phyloP scores from a whole-genome alignment of 768 basidiomycete species.

The Agaricus sinodeliciosus region DNA sequence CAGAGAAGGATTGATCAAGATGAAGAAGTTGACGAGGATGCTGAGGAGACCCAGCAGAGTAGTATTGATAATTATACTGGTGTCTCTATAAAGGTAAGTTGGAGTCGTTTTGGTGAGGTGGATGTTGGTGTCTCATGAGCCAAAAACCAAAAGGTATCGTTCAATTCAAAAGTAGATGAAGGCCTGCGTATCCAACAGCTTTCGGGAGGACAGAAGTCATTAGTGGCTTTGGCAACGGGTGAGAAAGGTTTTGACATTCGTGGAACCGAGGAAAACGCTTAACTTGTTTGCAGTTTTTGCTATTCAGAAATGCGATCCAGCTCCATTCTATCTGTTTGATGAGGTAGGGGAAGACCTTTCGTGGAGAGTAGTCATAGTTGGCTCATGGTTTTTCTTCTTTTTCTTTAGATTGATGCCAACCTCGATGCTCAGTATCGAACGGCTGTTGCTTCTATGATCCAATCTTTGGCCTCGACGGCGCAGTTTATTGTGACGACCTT shows the following conservation, averaged over 20 bases:
- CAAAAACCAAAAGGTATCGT: slow-evolving; percentile 64
- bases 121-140: neutral
- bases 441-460: slow-evolving; percentile 95
- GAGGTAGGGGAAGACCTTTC: slow-evolving; percentile 42
- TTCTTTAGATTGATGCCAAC: slow-evolving; percentile 84
- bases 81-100: slow-evolving; percentile 80
- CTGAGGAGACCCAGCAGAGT: slow-evolving; percentile 65
- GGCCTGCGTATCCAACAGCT: slow-evolving; percentile 94
- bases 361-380: neutral
- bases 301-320: slow-evolving; percentile 98
- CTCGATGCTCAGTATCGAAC: slow-evolving; percentile 97
- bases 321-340: slow-evolving; percentile 99
- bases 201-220: slow-evolving; percentile 94
- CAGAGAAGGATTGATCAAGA: slow-evolving; percentile 88
- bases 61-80: slow-evolving; percentile 93
- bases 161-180: slow-evolving; percentile 98
- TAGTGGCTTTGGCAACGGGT: slow-evolving; percentile 95
- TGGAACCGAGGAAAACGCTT: neutral
- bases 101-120: neutral
- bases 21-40: slow-evolving; percentile 68
- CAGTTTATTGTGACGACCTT: slow-evolving; percentile 99
- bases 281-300: slow-evolving; percentile 66
- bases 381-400: neutral
- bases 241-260: neutral
- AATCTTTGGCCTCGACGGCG: slow-evolving; percentile 76